phyloP scores from a whole-genome alignment of 2,329 filamentous ascomycete genomes.

The Colletotrichum sp. region DNA sequence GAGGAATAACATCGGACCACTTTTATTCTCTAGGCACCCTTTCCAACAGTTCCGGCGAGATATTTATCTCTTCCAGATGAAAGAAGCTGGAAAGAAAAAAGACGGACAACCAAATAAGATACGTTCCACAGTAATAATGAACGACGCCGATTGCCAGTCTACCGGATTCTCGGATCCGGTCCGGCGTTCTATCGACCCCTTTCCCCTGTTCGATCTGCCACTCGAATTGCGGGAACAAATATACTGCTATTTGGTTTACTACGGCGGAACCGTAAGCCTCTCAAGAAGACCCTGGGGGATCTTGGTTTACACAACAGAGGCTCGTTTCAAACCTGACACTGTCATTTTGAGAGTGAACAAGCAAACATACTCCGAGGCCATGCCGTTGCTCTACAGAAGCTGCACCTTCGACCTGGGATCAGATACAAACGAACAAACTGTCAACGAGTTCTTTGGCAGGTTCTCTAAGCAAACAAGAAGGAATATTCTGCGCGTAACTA shows the following conservation, averaged over 20 bases:
- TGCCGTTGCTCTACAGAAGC: background rate
- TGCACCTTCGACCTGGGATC: background rate
- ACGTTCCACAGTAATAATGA: background rate
- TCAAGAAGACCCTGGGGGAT: background rate
- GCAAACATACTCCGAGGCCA: background rate
- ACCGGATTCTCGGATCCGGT: background rate
- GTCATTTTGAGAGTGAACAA: background rate
- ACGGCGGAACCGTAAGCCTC: background rate
- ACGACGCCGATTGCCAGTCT: background rate
- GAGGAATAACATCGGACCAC: background rate
- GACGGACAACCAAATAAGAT: background rate
- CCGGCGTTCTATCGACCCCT: background rate
- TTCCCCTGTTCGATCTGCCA: background rate
- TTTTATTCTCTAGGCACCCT: background rate
- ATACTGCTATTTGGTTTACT: background rate
- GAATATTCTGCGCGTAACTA: background rate
- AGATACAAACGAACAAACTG: background rate
- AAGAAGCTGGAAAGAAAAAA: background rate
- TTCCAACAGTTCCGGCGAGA: background rate
- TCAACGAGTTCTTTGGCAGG: background rate
- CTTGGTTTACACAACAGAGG: background rate
- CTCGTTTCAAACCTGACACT: background rate
- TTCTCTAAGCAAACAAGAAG: background rate
- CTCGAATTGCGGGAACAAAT: background rate
- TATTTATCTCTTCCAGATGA: background rate